phyloP scores from a whole-genome alignment of 768 basidiomycete genomes.

The Termitomyces sp. region DNA sequence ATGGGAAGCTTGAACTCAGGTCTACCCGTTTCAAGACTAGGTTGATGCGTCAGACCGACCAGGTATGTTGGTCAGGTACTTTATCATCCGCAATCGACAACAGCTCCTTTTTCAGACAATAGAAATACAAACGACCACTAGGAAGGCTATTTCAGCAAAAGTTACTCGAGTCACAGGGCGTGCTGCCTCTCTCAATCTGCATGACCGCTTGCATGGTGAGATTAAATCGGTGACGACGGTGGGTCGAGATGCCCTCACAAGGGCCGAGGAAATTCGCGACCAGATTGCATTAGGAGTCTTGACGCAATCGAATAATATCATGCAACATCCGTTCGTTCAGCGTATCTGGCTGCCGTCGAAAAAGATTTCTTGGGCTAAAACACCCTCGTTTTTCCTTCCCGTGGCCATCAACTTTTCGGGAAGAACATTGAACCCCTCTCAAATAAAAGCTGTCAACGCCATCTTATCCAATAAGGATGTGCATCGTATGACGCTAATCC shows the following conservation, averaged over 20 bases:
- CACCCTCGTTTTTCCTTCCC: background rate
- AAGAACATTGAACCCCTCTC: conserved; percentile 28
- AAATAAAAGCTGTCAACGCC: conserved; percentile 24
- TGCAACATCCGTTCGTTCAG: conserved; percentile 26
- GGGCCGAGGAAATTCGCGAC: conserved; percentile 31
- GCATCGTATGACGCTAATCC: conserved; percentile 27
- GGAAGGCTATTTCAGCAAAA: conserved; percentile 15
- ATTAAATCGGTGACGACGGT: conserved; percentile 33
- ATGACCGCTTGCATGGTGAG: conserved; percentile 18
- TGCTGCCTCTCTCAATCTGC: conserved; percentile 22
- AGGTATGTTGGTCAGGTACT: conserved; percentile 16
- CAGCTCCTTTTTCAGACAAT: conserved; percentile 11
- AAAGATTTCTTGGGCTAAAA: conserved; percentile 8
- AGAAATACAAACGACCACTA: conserved; percentile 14
- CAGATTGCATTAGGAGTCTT: conserved; percentile 23
- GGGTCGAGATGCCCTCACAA: conserved; percentile 43
- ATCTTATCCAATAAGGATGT: conserved; percentile 27
- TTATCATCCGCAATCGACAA: background rate
- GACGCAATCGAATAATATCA: conserved; percentile 20
- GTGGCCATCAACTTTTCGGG: conserved; percentile 14
- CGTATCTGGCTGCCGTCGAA: conserved; percentile 26
- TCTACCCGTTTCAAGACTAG: conserved; percentile 41
- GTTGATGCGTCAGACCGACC: conserved; percentile 21
- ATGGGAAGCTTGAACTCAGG: conserved; percentile 25
- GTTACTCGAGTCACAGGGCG: conserved; percentile 32